Percentiles rank a stretch among this genome's conserved stretches.
Conservation (phyloP, 805 yeast species). For the Zygosaccharomyces kombuchaensis region DNA sequence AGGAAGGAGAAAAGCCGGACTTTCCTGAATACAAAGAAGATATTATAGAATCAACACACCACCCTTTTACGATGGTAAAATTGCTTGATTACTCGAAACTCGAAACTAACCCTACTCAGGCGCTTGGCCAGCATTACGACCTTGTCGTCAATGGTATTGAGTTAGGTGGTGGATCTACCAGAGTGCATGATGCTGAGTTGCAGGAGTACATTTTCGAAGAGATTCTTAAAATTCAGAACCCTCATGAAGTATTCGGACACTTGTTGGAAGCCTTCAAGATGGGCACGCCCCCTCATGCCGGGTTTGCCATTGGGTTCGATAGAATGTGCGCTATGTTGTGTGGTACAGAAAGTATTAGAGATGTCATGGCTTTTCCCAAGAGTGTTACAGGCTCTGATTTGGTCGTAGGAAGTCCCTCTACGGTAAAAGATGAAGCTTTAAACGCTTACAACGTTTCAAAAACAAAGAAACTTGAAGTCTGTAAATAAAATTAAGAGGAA, state of each 20-base stretch:
- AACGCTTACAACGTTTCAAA: constrained; percentile 48
- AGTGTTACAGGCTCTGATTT: constrained; percentile 83
- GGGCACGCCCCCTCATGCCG: constrained; percentile 99
- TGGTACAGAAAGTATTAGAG: constrained; percentile 75
- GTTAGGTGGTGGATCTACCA: constrained; percentile 94
- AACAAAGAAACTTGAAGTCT: constrained; percentile 7
- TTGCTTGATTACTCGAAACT: constrained; percentile 60
- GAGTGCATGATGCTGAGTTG: constrained; percentile 81
- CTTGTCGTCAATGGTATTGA: constrained; percentile 92
- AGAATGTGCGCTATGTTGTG: constrained; percentile 85
- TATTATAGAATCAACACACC: constrained; percentile 73
- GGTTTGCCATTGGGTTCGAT: constrained; percentile 93
- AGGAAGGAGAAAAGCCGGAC: constrained; percentile 23
- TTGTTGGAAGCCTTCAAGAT: constrained; percentile 70
- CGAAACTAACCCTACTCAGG: constrained; percentile 49
- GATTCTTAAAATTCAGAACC: constrained; percentile 55
- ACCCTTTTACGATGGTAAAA: constrained; percentile 93
- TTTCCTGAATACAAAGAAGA: constrained; percentile 60
- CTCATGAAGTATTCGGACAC: constrained; percentile 75
- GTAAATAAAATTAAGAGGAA: constrained; percentile 3
- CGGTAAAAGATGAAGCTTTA: constrained; percentile 48
- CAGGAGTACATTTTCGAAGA: constrained; percentile 69
- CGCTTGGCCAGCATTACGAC: constrained; percentile 90
- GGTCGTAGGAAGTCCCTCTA: constrained; percentile 81
- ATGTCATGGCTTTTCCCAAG: constrained; percentile 95